These are phyloP conservation scores for Jimgerdemannia lactiflua DNA, from an alignment of 192 early-diverging fungal genomes.

Conservation along the genomic window DNA sequence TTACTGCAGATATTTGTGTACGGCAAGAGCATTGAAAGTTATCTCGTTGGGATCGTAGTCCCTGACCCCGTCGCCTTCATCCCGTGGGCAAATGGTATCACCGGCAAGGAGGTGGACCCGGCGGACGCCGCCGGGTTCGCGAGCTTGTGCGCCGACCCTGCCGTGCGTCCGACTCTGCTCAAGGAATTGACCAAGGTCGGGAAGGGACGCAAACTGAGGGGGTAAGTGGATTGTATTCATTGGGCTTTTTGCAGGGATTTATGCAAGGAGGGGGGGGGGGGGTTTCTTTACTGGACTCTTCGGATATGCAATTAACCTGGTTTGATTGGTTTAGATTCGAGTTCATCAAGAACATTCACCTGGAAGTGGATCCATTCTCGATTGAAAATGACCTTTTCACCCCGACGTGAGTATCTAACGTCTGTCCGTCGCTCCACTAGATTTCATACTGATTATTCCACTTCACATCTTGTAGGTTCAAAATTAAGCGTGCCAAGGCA, in stretches of 20 bases:
- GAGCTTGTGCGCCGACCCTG: conserved; percentile 44
- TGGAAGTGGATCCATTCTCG: conserved; percentile 72
- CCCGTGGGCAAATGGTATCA: conserved; percentile 40
- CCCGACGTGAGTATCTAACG: conserved; percentile 47
- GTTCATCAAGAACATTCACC: conserved; percentile 64
- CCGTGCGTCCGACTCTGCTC: conserved; percentile 47
- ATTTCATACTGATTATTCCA: not conserved
- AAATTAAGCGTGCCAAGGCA: conserved; percentile 17
- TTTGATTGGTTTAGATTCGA: conserved; percentile 72
- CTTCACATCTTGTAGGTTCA: not conserved
- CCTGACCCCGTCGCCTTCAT: conserved; percentile 52
- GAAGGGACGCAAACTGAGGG: conserved; percentile 38
- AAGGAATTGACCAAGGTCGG: conserved; percentile 53
- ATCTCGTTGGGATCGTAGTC: conserved; percentile 47
- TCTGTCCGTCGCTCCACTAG: conserved; percentile 1
- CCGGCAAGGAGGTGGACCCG: conserved; percentile 15
- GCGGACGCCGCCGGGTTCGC: conserved; percentile 37
- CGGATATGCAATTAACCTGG: not conserved
- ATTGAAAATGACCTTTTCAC: conserved; percentile 86
- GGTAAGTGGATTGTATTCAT: conserved; percentile 11
- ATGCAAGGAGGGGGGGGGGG: not conserved
- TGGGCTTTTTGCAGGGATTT: not conserved
- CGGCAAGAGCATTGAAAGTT: conserved; percentile 45
- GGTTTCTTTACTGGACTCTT: not conserved
- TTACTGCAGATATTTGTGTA: conserved; percentile 52